These are phyloP conservation scores for Solanum piurae DNA, from an alignment of 257 asterid species.

Conservation along the genomic window DNA sequence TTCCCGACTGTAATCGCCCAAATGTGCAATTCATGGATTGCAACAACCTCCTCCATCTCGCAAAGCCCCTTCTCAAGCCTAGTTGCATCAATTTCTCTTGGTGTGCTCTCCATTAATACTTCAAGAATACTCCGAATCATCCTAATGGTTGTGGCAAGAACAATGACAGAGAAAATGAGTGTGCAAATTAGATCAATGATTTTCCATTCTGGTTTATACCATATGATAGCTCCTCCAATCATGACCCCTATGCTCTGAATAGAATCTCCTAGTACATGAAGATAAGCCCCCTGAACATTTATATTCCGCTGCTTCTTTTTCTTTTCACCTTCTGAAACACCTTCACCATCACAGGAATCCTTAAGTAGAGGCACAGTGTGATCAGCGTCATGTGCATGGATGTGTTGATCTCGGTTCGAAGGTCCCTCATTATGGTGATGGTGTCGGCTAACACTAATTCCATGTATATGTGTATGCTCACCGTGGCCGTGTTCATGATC, in stretches of 20 bases:
- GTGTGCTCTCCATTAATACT: constrained; percentile 96
- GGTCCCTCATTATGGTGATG: constrained; percentile 24
- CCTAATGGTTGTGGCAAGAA: constrained; percentile 58
- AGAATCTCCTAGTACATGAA: constrained; percentile 86
- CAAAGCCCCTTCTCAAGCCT: constrained; percentile 76
- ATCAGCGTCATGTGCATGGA: constrained; percentile 27
- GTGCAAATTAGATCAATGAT: constrained; percentile 82
- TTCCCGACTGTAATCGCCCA: constrained; percentile 96
- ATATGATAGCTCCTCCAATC: constrained; percentile 84
- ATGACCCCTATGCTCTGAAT: constrained; percentile 90
- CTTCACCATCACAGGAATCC: constrained; percentile 16
- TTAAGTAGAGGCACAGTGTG: constrained; percentile 35
- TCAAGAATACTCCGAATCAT: constrained; percentile 75
- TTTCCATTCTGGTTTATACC: constrained; percentile 89
- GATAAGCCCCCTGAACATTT: constrained; percentile 93
- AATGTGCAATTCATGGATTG: constrained; percentile 77
- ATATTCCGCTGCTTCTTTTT: constrained; percentile 47
- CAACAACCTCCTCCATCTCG: constrained; percentile 83
- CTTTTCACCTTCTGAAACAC: constrained; percentile 9
- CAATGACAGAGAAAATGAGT: constrained; percentile 55
- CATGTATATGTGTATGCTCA: constrained; percentile 34
- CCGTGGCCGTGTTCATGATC: constrained; percentile 32
- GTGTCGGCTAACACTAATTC: constrained; percentile 33
- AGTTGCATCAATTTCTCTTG: constrained; percentile 71
- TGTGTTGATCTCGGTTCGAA: constrained; percentile 14